Percentiles rank a stretch among this genome's conserved stretches.
Evolutionary conservation across 768 basidiomycete genomes (phyloP).

Genomic region (Termitomyces heimii): DNA sequence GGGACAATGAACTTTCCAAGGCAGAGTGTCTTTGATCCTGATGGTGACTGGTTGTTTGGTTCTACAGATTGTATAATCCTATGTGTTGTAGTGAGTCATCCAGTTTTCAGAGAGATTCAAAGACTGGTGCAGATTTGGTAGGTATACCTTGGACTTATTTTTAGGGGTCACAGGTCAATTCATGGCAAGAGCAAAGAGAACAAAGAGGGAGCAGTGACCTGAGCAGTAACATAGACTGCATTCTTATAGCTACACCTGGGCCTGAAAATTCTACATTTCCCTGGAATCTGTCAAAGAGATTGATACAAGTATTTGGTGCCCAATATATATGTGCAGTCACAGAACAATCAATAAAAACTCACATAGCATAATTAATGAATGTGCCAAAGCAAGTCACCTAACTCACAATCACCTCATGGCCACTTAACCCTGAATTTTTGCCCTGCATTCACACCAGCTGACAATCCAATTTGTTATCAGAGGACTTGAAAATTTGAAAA

Average conservation of each 20-base stretch:
- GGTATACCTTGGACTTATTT: background rate
- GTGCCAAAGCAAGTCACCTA: background rate
- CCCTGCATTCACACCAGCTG: too few species aligned
- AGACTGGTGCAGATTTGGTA: background rate
- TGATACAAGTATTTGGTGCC: background rate
- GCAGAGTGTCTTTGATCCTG: background rate
- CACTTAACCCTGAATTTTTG: background rate
- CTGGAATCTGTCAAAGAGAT: background rate
- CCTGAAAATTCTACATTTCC: background rate
- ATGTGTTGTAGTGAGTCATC: background rate
- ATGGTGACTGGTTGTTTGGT: background rate
- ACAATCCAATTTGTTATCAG: too few species aligned
- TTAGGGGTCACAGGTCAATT: background rate
- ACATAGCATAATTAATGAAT: background rate
- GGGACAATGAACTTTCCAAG: background rate
- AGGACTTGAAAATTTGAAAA: too few species aligned
- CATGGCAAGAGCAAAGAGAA: background rate
- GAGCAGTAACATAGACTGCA: background rate
- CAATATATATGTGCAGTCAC: too few species aligned
- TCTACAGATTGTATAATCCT: background rate
- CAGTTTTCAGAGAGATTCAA: too few species aligned
- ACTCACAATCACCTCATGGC: background rate
- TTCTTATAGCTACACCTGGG: background rate
- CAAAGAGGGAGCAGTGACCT: background rate
- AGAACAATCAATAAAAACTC: background rate